These are phyloP conservation scores for Cystofilobasidium capitatum DNA, from an alignment of 768 basidiomycete genomes.

Conservation along the genomic window DNA sequence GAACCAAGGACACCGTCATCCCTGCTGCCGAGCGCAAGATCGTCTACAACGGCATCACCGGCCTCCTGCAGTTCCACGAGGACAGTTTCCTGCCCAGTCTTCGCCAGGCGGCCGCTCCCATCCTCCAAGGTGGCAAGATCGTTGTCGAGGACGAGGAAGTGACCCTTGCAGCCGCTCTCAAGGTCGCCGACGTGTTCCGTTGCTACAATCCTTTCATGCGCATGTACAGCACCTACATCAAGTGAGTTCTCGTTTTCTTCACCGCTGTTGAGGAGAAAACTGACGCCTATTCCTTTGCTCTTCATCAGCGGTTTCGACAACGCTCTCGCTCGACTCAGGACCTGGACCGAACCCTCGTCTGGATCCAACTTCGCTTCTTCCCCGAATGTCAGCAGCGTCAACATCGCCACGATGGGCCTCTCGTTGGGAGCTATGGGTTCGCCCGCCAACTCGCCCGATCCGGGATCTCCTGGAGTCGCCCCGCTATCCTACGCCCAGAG, in stretches of 20 bases:
- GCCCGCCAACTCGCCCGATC: slow-evolving; percentile 5
- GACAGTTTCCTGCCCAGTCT: slow-evolving; percentile 87
- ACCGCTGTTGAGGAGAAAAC: slow-evolving; percentile 2
- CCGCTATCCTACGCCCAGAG: slow-evolving; percentile 64
- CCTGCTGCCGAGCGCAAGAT: slow-evolving; percentile 77
- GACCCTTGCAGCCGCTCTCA: slow-evolving; percentile 63
- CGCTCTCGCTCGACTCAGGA: slow-evolving; percentile 73
- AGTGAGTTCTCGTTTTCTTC: slow-evolving; percentile 48
- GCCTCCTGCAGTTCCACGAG: slow-evolving; percentile 81
- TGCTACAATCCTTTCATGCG: slow-evolving; percentile 95
- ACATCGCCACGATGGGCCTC: slow-evolving; percentile 21
- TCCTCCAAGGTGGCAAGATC: slow-evolving; percentile 54
- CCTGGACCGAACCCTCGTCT: slow-evolving; percentile 54
- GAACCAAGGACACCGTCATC: slow-evolving; percentile 74
- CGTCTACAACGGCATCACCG: slow-evolving; percentile 83
- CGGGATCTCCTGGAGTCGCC: background rate
- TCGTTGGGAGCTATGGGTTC: background rate
- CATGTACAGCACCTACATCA: slow-evolving; percentile 98
- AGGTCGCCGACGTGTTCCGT: slow-evolving; percentile 78
- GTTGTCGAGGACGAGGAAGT: slow-evolving; percentile 61
- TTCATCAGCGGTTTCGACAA: slow-evolving; percentile 77
- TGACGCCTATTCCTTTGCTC: slow-evolving; percentile 3
- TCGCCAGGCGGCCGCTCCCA: slow-evolving; percentile 61
- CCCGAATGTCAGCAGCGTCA: slow-evolving; percentile 50
- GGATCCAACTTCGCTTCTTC: slow-evolving; percentile 32